Conservation (phyloP, 352 stramenopile species). For the Phytophthora uliginosa region DNA sequence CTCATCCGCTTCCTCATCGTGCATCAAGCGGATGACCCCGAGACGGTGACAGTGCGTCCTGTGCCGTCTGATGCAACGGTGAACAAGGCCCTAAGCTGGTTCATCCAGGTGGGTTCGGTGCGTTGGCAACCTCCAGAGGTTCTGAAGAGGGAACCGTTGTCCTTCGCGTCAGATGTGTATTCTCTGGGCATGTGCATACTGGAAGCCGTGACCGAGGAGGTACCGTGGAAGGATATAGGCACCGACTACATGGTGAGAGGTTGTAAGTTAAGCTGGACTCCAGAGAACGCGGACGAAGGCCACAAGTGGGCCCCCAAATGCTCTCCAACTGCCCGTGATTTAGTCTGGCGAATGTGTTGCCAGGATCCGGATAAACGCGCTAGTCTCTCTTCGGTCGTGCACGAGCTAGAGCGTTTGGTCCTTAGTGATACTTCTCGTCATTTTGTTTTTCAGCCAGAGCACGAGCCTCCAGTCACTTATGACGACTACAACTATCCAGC, state of each 20-base stretch:
- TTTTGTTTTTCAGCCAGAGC: neutral
- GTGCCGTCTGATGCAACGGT: neutral
- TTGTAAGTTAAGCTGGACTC: too few species aligned
- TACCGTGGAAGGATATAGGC: too few species aligned
- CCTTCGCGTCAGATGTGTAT: too few species aligned
- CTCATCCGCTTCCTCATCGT: neutral
- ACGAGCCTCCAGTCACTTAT: neutral
- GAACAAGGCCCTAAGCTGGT: neutral
- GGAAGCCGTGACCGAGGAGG: too few species aligned
- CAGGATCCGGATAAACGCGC: neutral
- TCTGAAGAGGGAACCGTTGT: too few species aligned
- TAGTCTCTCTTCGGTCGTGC: neutral
- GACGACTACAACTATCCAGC: neutral
- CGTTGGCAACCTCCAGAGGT: too few species aligned
- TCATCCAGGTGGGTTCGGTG: neutral
- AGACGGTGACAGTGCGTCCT: neutral
- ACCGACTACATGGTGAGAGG: too few species aligned
- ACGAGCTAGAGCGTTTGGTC: neutral
- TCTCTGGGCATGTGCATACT: too few species aligned
- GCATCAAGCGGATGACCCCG: neutral
- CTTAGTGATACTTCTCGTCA: neutral
- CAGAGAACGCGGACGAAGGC: too few species aligned
- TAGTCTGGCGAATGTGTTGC: constrained; percentile 15
- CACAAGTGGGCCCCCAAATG: neutral
- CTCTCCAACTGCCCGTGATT: neutral